Evolutionary conservation across 306 rosid species (phyloP).

Genomic region (Sicyos edulis): DNA sequence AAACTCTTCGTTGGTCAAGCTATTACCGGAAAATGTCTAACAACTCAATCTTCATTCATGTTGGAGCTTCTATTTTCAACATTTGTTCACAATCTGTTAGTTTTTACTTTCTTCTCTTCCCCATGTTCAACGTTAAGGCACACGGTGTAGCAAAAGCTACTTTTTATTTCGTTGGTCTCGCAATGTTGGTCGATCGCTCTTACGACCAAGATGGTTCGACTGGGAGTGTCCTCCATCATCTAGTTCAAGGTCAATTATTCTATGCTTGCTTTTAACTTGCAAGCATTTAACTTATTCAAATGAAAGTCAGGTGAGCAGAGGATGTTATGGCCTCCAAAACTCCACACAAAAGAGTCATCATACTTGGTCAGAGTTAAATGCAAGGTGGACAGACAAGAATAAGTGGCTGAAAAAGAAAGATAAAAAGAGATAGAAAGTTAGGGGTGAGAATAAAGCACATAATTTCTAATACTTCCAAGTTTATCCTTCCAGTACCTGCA

Average conservation of each 20-base stretch:
- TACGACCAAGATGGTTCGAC: not conserved
- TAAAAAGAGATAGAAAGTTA: not conserved
- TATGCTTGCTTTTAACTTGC: not conserved
- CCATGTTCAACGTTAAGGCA: not conserved
- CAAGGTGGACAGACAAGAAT: slow-evolving; percentile 1
- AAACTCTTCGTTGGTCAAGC: not conserved
- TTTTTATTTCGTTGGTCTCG: not conserved
- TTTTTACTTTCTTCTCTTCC: not conserved
- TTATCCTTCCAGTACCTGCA: not conserved
- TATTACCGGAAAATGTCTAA: not conserved
- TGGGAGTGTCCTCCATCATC: not conserved
- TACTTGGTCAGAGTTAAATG: not conserved
- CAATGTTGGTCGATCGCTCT: too few relatives aligned
- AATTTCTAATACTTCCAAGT: slow-evolving; percentile 10
- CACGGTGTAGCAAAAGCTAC: not conserved
- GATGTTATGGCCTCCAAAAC: not conserved
- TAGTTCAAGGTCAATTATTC: not conserved
- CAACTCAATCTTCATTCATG: not conserved
- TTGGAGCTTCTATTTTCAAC: not conserved
- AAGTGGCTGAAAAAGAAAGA: slow-evolving; percentile 22
- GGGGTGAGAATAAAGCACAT: not conserved
- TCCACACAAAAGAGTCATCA: not conserved
- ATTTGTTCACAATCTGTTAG: not conserved
- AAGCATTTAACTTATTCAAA: not conserved
- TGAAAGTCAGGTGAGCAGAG: too few relatives aligned